Base-by-base conservation (phyloP, 495 filamentous ascomycete genomes). In the Penicillium mononematosum region DNA sequence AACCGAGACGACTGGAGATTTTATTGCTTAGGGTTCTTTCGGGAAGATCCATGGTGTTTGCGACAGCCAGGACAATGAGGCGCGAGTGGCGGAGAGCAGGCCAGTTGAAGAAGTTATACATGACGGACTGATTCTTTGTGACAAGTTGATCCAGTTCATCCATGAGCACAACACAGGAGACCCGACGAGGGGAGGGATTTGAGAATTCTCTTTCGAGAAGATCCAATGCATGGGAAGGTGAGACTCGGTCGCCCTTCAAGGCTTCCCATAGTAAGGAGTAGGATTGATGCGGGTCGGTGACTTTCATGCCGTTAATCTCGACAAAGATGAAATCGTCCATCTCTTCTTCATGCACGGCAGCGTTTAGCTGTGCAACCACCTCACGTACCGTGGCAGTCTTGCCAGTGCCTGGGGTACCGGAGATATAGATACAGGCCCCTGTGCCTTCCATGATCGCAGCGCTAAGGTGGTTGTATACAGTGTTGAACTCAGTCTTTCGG, bases 41-140 rank as follows among this genome's bases (percentile, higher is more conserved):
- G 0, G 95, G 95, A 20, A 99, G 76, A 72, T 99, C 95, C 95
- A 99, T 99, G 20, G 95, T 99, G 71, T 99, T 99, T 34, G 95
- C 95, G 10, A 99, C 95, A 8, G 95, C 95, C 1, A 99, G 82
- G 12, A 99, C 95, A 67, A 98, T 96, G 34, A 99, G 80, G 45
- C 91, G 83, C 29, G 89, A 94, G 68, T 99, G 91, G 34, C 89
- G 84, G 19, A 96, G 81, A 19, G 87, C 86, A n/a, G 95, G 95
- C 95, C 95, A 99, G 66, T 99, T 99, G 83, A 99, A 99, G 73
- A 99, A 99, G 68, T 99, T 99, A 76, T 99, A 99, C 95, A 99
- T 99, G 67, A 99, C 95, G 25, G 89, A 91, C 63, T 99, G 95
- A 66, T 94, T 96, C 58, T 91, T 92, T 20, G 95, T 99, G 3